Percentiles rank a stretch among this genome's conserved stretches.
Conservation (phyloP, 805 yeast species). For the Komagataella pseudopastoris region DNA sequence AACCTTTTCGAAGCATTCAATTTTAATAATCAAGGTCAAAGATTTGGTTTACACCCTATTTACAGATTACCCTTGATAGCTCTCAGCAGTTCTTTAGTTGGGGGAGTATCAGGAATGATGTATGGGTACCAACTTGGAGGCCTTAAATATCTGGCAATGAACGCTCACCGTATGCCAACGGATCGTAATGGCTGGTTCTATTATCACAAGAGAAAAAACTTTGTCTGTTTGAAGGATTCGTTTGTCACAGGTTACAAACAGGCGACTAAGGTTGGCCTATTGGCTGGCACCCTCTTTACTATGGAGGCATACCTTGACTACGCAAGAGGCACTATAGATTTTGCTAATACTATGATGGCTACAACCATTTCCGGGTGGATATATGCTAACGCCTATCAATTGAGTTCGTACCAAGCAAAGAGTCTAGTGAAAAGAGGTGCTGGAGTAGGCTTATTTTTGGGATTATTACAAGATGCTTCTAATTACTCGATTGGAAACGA, state of each 20-base stretch:
- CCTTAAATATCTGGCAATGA: constrained; percentile 56
- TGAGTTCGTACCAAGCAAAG: constrained; percentile 28
- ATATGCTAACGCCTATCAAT: constrained; percentile 31
- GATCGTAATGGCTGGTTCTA: constrained; percentile 81
- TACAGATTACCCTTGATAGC: constrained; percentile 30
- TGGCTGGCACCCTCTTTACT: constrained; percentile 38
- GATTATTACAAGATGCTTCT: constrained; percentile 53
- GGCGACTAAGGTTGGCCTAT: constrained; percentile 25
- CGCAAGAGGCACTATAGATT: constrained; percentile 39
- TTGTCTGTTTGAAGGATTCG: constrained; percentile 51
- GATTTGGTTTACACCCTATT: constrained; percentile 36
- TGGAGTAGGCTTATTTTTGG: constrained; percentile 43
- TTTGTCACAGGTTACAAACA: constrained; percentile 30
- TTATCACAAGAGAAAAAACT: constrained; percentile 74
- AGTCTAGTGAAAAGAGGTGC: constrained; percentile 37
- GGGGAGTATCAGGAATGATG: constrained; percentile 42
- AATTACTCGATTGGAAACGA: constrained; percentile 44
- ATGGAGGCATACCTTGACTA: constrained; percentile 51
- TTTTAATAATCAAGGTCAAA: constrained; percentile 11
- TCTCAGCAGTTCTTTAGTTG: constrained; percentile 24
- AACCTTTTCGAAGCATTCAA: background rate
- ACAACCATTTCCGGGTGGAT: constrained; percentile 36
- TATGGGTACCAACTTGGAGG: constrained; percentile 44
- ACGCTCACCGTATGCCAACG: constrained; percentile 69
- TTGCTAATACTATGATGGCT: constrained; percentile 48